phyloP scores from a whole-genome alignment of 441 rosid species.

The Aleurites moluccanus region DNA sequence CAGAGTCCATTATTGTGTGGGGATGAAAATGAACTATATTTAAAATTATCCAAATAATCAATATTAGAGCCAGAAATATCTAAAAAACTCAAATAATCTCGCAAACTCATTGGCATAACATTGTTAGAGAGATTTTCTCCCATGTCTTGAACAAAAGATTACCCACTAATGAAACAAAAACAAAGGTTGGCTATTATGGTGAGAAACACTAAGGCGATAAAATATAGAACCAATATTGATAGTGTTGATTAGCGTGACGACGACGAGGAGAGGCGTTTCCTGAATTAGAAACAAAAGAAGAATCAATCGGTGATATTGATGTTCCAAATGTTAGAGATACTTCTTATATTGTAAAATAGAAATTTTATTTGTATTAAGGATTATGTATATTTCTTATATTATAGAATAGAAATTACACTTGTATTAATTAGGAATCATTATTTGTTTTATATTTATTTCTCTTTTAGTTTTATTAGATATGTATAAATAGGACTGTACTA shows the following conservation, averaged over 20 bases:
- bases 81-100: not conserved
- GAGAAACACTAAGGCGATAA: constrained; percentile 31
- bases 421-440: too few species aligned
- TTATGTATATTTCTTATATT: too few species aligned
- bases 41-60: not conserved
- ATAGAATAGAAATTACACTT: too few species aligned
- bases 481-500: too few species aligned
- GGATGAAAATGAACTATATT: too few species aligned
- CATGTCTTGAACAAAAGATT: not conserved
- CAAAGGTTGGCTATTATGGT: not conserved
- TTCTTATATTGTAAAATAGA: too few species aligned
- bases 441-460: too few species aligned
- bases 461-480: too few species aligned
- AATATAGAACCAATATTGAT: constrained; percentile 28
- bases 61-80: not conserved
- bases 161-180: too few species aligned
- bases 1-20: not conserved
- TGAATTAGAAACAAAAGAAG: not conserved
- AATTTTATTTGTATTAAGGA: too few species aligned
- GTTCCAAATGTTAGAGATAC: too few species aligned
- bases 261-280: not conserved
- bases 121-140: not conserved
- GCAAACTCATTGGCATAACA: not conserved
- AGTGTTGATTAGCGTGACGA: not conserved
- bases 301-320: not conserved